Base-by-base conservation (phyloP, 2,329 filamentous ascomycete species). In the Ceratocystis smalleyi region DNA sequence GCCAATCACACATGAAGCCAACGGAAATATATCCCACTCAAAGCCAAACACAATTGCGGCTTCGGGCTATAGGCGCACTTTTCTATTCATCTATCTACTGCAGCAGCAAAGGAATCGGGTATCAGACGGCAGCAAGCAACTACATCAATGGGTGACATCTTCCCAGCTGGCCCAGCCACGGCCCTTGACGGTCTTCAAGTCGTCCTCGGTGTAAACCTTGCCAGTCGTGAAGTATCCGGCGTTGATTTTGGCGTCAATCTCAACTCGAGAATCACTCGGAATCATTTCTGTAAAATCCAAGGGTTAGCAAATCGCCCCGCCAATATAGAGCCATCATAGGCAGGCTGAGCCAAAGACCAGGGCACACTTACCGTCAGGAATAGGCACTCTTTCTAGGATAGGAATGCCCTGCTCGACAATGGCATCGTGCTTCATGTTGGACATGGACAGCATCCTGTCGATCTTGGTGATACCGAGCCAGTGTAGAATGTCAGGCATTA, bases 391-490 rank as follows among this genome's bases (percentile, higher is more conserved):
- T 51, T 66, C 62, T 19, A 51, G 15, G 17, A 66, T 66, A 19
- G 65, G 65, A 59, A 66, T 66, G 15, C 88, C 88, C 77, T 91
- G 88, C 66, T 84, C 82, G 63, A 94, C 89, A 71, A 94, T 92
- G 63, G 89, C 89, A 76, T 94, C 89, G 75, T 94, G 86, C 78
- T 94, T 92, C 88, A 92, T 91, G 76, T 86, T 89, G 71, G 69
- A 70, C 94, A 97, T 97, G 77, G 89, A 95, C 70, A 96, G 78
- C 94, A 97, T 99, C 67, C 91, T 83, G 74, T 99, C 94, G 72
- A 99, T 97, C 80, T 97, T 97, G 73, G 88, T 94, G 72, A 99
- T 96, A 67, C 94, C 94, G 35, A 99, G 83, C 94, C 94, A 97
- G 76, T 97, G 94, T 63, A 97, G 81, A 69, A 97, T 95, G 73